Evolutionary conservation across 441 rosid genomes (phyloP).

Genomic region (Rhodomyrtus psidioides): DNA sequence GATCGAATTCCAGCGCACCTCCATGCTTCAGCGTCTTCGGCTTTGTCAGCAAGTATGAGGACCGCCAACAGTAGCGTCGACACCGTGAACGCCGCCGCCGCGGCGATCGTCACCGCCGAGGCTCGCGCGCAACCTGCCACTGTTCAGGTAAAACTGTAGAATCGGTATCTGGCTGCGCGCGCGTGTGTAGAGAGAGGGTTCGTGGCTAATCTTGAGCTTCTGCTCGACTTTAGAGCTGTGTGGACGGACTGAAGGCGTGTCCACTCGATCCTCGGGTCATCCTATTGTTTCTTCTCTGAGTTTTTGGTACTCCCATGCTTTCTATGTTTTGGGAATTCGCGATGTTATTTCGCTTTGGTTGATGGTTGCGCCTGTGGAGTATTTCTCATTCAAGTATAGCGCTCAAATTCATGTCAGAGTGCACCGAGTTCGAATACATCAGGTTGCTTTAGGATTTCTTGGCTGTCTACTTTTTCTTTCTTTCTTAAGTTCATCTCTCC

Average conservation of each 20-base stretch:
- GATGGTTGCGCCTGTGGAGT: background rate
- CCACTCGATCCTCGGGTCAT: background rate
- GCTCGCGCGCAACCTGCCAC: constrained; percentile 69
- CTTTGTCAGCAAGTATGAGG: constrained; percentile 22
- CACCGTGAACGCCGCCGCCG: constrained; percentile 91
- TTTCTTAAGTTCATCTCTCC: background rate
- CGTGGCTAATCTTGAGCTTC: background rate
- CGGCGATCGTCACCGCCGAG: constrained; percentile 89
- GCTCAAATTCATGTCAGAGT: background rate
- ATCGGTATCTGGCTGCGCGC: background rate
- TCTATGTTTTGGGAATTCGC: background rate
- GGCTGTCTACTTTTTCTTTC: background rate
- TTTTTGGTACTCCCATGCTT: background rate
- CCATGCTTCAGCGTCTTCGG: background rate
- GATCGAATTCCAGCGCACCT: background rate
- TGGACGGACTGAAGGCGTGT: background rate
- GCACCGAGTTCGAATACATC: background rate
- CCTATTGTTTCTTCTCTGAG: background rate
- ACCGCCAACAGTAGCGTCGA: constrained; percentile 51
- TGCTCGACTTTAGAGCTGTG: background rate
- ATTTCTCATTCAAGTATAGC: background rate
- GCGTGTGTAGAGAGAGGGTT: background rate
- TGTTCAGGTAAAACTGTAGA: constrained; percentile 31
- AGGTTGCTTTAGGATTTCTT: background rate
- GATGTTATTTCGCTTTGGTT: background rate